Base-by-base conservation (phyloP, 2,329 filamentous ascomycete species). In the Trichophyton schoenleinii region DNA sequence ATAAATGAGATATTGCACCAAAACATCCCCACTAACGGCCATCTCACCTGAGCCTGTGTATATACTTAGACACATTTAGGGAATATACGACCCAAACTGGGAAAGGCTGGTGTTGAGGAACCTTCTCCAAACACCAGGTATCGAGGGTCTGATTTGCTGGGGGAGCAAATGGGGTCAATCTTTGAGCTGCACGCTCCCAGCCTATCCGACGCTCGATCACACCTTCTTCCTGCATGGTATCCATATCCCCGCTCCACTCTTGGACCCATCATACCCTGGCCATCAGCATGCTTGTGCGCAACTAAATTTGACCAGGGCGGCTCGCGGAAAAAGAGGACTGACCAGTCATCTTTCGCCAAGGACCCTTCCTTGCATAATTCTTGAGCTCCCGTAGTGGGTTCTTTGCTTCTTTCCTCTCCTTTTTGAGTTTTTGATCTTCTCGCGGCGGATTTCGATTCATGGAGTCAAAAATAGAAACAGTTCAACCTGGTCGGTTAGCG, bases 291-390 rank as follows among this genome's bases (percentile, higher is more conserved):
- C 49, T 55, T 61, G 53, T n/a, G 59, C 60, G 44, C 59, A 63
- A 46, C 48, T 36, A 46, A 34, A 53, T 41, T 55, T 38, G 61
- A 41, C 44, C 41, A 34, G 60, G 55, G 62, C 61, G 58, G 55
- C 48, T 60, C 53, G 61, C 63, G 63, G 34, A 38, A 63, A 64
- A 65, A 57, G 63, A 63, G 61, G 53, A 48, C 41, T 59, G 58
- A 15, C 36, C 42, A 25, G 28, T 49, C 38, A 44, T 11, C 46
- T 42, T 48, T 7, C 48, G 58, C 58, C 41, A 59, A 49, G 44
- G 15, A 6, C 13, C 3, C 41, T 36, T 58, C 57, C 57, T 42
- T 46, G 57, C 36, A 42, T 58, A 28, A 48, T 20, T 25, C 58
- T 46, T 36, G 44, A 59, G 41, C 58, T 48, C 38, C 57, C n/a